These are phyloP conservation scores for Bruguiera gymnorhiza DNA, from an alignment of 345 rosid genomes.

Conservation along the genomic window DNA sequence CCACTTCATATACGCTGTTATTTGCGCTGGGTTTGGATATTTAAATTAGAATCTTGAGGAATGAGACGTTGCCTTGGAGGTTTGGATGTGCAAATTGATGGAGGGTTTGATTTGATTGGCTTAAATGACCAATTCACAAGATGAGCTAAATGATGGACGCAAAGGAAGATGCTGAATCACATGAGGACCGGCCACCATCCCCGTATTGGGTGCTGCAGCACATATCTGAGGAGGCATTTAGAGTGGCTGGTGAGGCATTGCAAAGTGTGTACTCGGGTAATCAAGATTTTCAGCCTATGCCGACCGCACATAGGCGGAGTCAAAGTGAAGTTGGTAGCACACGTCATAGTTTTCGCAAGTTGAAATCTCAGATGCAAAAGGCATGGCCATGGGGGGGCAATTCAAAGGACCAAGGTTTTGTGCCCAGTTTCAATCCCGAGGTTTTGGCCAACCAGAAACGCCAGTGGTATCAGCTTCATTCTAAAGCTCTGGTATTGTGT, in stretches of 20 bases:
- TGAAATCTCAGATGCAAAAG: conserved; percentile 76
- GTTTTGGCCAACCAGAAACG: conserved; percentile 92
- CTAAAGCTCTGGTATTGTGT: conserved; percentile 62
- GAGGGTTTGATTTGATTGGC: conserved; percentile 21
- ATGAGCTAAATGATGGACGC: conserved; percentile 47
- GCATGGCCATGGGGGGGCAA: conserved; percentile 81
- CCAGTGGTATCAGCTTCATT: conserved; percentile 94
- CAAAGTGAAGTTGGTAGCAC: conserved; percentile 49
- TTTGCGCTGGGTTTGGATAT: conserved; percentile 1
- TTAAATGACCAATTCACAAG: conserved; percentile 11
- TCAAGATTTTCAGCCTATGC: conserved; percentile 26
- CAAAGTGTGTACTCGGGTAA: conserved; percentile 27
- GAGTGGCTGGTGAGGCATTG: conserved; percentile 45
- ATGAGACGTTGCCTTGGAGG: conserved; percentile 11
- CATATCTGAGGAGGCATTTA: conserved; percentile 41
- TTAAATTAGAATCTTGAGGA: conserved; percentile 4
- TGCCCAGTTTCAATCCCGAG: conserved; percentile 80
- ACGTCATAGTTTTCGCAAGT: conserved; percentile 56
- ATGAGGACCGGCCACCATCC: conserved; percentile 37
- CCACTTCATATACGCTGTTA: conserved; percentile 13
- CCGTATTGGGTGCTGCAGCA: conserved; percentile 32
- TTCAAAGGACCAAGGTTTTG: conserved; percentile 40
- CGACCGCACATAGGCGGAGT: conserved; percentile 32
- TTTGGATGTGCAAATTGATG: conserved; percentile 12
- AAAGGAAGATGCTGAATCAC: conserved; percentile 46